Conservation (phyloP, 106 monocot genomes). For the Xerophyta viscosa region DNA sequence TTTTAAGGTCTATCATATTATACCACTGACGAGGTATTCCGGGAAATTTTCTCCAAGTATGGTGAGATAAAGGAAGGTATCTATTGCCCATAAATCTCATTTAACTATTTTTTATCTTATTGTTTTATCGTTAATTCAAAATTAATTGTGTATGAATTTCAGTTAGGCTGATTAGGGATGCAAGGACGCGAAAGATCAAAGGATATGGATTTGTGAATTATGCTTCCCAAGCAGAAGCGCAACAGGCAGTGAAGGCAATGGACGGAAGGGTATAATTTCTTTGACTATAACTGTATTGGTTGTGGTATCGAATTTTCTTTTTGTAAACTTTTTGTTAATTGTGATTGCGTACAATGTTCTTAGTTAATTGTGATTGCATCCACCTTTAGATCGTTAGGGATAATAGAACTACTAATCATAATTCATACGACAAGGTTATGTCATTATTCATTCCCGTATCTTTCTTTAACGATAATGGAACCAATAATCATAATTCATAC, state of each 20-base stretch:
- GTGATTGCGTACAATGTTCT: too few species aligned
- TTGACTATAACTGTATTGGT: too few species aligned
- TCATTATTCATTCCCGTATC: too few species aligned
- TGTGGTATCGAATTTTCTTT: too few species aligned
- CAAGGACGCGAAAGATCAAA: slow-evolving; percentile 22
- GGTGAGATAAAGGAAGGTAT: slow-evolving; percentile 29
- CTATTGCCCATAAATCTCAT: not conserved
- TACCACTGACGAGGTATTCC: slow-evolving; percentile 23
- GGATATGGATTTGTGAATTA: slow-evolving; percentile 36
- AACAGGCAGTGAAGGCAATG: slow-evolving; percentile 30
- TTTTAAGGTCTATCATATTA: slow-evolving; percentile 26
- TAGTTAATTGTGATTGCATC: too few species aligned
- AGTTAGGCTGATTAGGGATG: slow-evolving; percentile 28
- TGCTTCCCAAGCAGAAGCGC: slow-evolving; percentile 18
- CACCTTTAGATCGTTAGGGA: too few species aligned
- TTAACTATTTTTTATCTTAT: not conserved
- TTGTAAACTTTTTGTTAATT: too few species aligned
- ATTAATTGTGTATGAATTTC: not conserved
- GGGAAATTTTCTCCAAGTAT: slow-evolving; percentile 16
- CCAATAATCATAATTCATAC: too few species aligned
- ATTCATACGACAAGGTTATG: too few species aligned
- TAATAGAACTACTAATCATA: too few species aligned
- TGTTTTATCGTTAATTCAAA: not conserved
- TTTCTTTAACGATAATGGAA: too few species aligned
- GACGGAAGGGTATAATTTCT: slow-evolving; percentile 25